Evolutionary conservation across 139 green algal genomes (phyloP).

Genomic region (Chara braunii): DNA sequence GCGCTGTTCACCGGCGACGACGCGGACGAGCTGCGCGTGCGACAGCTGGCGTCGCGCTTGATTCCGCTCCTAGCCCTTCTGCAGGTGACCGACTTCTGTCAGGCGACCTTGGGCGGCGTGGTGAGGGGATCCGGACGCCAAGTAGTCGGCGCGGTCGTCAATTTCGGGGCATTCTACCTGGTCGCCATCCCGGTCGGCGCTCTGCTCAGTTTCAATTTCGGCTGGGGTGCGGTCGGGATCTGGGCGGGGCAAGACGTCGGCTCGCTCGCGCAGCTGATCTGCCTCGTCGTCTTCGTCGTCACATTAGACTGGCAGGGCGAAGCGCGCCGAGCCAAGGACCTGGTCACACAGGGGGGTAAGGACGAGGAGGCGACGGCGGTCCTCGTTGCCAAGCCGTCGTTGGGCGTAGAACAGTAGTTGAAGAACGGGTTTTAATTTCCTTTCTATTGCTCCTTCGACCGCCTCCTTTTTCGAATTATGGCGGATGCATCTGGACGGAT

Average conservation of each 20-base stretch:
- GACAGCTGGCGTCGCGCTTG: conserved; percentile 3
- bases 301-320: conserved; percentile 1
- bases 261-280: not conserved
- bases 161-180: conserved; percentile 11
- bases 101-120: conserved; percentile 1
- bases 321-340: not conserved
- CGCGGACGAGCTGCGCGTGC: not conserved
- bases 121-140: not conserved
- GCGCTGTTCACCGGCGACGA: conserved; percentile 2
- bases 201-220: conserved; percentile 4
- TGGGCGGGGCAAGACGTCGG: not conserved
- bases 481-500: too few species aligned
- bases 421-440: too few species aligned
- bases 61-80: conserved; percentile 4
- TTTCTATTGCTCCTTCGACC: too few species aligned
- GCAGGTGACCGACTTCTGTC: not conserved
- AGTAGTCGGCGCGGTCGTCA: not conserved
- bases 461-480: too few species aligned
- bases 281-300: not conserved
- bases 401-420: too few species aligned
- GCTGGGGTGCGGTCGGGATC: not conserved
- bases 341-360: not conserved
- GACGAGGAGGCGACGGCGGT: not conserved
- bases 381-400: too few species aligned
- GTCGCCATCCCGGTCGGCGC: not conserved